A percentile compares a stretch with the other conserved stretches of the same genome.
These are phyloP conservation scores for Tolypocladium ovalisporum DNA, from an alignment of 2,329 filamentous ascomycete genomes.

Conservation along the genomic window DNA sequence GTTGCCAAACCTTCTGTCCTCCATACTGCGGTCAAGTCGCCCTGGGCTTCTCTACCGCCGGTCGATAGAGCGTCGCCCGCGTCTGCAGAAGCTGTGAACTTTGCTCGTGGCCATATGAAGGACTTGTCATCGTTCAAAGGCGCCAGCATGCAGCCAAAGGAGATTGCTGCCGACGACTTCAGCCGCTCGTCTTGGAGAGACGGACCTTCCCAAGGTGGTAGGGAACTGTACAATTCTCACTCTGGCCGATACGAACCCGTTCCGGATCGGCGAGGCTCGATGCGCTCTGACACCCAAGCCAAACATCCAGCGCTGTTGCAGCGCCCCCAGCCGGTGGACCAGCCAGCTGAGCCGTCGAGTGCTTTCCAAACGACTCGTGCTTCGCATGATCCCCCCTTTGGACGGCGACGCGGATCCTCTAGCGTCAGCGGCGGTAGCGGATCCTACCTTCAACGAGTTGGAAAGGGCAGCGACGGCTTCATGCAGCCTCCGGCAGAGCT, in stretches of 20 bases:
- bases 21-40: conserved; percentile 70
- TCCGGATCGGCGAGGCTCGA: conserved; percentile 60
- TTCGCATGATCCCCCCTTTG: conserved; percentile 56
- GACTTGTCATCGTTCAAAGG: conserved; percentile 47
- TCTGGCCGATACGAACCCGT: conserved; percentile 90
- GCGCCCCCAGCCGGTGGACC: conserved; percentile 52
- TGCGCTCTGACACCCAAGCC: conserved; percentile 54
- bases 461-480: conserved; percentile 30
- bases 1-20: conserved; percentile 60
- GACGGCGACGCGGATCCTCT: conserved; percentile 74
- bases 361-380: conserved; percentile 74
- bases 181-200: conserved; percentile 76
- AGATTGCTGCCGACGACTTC: conserved; percentile 91
- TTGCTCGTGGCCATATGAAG: conserved; percentile 37
- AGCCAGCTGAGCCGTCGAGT: conserved; percentile 71
- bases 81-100: conserved; percentile 41
- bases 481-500: conserved; percentile 31
- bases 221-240: conserved; percentile 89
- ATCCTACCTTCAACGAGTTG: conserved; percentile 48
- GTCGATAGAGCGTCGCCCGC: conserved; percentile 71
- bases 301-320: conserved; percentile 73
- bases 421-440: conserved; percentile 84
- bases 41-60: conserved; percentile 80
- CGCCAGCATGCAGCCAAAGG: conserved; percentile 47
- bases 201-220: conserved; percentile 45